A percentile compares a stretch with the other conserved stretches of the same genome.
phyloP scores from a whole-genome alignment of 148 eudicot species.

The Rhododendron mucronatum region DNA sequence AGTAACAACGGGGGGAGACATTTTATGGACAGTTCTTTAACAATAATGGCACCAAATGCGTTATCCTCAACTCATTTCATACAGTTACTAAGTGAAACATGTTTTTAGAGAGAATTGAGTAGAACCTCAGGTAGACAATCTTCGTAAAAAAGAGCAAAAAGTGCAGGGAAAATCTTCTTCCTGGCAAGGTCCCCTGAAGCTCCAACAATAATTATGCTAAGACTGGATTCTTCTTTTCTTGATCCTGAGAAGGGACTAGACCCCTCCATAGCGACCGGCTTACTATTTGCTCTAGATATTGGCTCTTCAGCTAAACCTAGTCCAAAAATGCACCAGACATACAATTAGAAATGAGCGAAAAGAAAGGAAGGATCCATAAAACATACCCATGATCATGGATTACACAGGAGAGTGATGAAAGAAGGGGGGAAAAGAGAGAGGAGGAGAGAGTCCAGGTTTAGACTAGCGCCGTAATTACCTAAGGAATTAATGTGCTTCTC shows the following conservation, averaged over 20 bases:
- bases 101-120: background rate
- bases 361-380: background rate
- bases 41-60: background rate
- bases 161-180: slow-evolving; percentile 92
- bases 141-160: slow-evolving; percentile 76
- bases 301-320: slow-evolving; percentile 43
- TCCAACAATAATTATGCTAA: slow-evolving; percentile 83
- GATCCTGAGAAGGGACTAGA: slow-evolving; percentile 19
- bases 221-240: slow-evolving; percentile 31
- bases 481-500: background rate
- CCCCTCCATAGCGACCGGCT: slow-evolving; percentile 17
- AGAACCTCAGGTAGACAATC: slow-evolving; percentile 68
- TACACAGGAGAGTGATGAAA: background rate
- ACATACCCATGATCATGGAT: background rate
- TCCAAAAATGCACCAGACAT: slow-evolving; percentile 12
- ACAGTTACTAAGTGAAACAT: background rate
- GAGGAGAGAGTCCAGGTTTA: background rate
- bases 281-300: no score
- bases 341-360: slow-evolving; percentile 10
- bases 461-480: background rate
- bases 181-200: slow-evolving; percentile 94
- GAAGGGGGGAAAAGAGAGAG: background rate
- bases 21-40: background rate
- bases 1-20: background rate
- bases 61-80: background rate